Base-by-base conservation (phyloP, 73 alveolate genomes). In the Durusdinium trenchii region DNA sequence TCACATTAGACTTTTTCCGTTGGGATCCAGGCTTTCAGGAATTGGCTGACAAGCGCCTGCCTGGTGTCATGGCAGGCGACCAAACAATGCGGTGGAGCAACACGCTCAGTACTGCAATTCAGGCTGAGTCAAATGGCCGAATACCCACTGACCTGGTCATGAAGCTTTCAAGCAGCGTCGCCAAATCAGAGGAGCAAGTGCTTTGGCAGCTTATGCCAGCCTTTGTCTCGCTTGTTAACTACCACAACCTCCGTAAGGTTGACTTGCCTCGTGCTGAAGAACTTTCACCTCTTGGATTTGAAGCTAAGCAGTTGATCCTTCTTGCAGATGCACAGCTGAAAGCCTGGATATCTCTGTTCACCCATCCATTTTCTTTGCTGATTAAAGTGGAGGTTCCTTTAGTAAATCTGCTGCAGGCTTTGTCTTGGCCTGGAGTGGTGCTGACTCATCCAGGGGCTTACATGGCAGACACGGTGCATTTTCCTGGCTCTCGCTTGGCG, bases 181-280 rank as follows among this genome's bases (percentile, higher is more conserved):
- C 87, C 62, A 91, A 57, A 51, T 52, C 75, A 20, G 3, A 26
- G 43, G 89, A 38, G 83, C 52, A 91, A 30, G 76, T 64, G 87
- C 54, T 69, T 32, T 91, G 97, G 97, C 97, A 64, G 43, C 97
- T 91, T 42, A 91, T 91, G 97, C 97, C 97, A 38, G 73, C 45
- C 0, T 69, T 91, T 69, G n/a, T 76, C 5, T 86, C 97, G 20
- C 87, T 91, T 43, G 87, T 78, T 30, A 69, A 38, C 76, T 91
- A 91, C 32, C 97, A 91, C 97, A 91, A 91, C 64, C 52, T 91
- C 23, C 86, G 86, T 2, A 83, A 83, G 89, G n/a, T 64, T 10
- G 97, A 91, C 60, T 47, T 91, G 26, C 75, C 76, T 26, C 86
- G 87, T 14, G 75, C 89, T 40, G 89, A 91, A 23, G 64, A 64